Conservation (phyloP, 352 stramenopile species). For the Pythium aquatile region DNA sequence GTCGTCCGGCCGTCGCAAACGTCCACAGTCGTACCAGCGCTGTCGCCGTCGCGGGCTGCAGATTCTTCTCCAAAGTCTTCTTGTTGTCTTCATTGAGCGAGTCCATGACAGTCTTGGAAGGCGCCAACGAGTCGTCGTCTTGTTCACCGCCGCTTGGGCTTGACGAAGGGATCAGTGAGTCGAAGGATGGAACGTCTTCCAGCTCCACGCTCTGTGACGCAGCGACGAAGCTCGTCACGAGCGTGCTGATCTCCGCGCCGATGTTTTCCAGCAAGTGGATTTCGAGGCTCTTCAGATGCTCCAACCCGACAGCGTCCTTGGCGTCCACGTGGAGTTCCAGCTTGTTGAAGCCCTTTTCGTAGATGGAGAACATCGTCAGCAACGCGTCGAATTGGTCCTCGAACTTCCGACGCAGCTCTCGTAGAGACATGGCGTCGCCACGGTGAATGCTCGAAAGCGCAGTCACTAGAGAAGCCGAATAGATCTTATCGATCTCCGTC, state of each 20-base stretch:
- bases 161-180: constrained; percentile 7
- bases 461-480: constrained; percentile 44
- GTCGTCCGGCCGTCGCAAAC: constrained; percentile 53
- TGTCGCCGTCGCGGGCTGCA: constrained; percentile 47
- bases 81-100: constrained; percentile 63
- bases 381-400: constrained; percentile 76
- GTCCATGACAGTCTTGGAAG: constrained; percentile 22
- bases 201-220: constrained; percentile 62
- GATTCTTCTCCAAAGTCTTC: constrained; percentile 54
- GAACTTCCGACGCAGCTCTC: constrained; percentile 68
- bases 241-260: constrained; percentile 47
- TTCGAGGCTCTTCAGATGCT: constrained; percentile 54
- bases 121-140: constrained; percentile 8
- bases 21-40: constrained; percentile 68
- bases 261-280: constrained; percentile 48
- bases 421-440: constrained; percentile 67
- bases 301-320: constrained; percentile 37
- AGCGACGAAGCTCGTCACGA: constrained; percentile 67
- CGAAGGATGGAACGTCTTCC: constrained; percentile 43
- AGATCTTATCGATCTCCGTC: constrained; percentile 44
- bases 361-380: constrained; percentile 41
- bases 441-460: constrained; percentile 66
- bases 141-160: constrained; percentile 9
- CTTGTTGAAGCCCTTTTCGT: constrained; percentile 75
- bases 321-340: constrained; percentile 55